Conservation (phyloP, 352 stramenopile genomes). For the Phytophthora uliginosa region DNA sequence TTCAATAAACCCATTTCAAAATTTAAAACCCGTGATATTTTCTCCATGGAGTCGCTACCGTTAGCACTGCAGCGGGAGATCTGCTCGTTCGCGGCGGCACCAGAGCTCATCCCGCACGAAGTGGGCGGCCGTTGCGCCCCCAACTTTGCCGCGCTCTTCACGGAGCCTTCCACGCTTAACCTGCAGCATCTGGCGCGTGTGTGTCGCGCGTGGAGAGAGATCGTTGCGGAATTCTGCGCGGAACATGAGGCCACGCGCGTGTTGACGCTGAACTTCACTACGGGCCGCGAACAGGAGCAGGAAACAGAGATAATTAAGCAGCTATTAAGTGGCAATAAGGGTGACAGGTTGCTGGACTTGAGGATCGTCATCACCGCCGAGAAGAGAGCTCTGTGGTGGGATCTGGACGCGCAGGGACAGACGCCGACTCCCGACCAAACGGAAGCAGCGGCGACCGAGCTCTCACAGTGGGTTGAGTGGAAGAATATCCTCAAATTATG, state of each 20-base stretch:
- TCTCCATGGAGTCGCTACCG: slow-evolving; percentile 38
- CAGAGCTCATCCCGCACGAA: slow-evolving; percentile 46
- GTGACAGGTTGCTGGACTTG: slow-evolving; percentile 38
- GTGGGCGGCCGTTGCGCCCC: neutral
- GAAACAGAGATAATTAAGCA: slow-evolving; percentile 24
- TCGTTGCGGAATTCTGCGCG: slow-evolving; percentile 23
- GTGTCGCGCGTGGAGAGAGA: slow-evolving; percentile 40
- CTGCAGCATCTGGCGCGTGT: slow-evolving; percentile 44
- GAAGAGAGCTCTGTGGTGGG: slow-evolving; percentile 50
- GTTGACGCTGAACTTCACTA: slow-evolving; percentile 40
- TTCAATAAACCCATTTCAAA: neutral
- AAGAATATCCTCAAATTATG: slow-evolving; percentile 38
- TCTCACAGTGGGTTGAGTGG: slow-evolving; percentile 61
- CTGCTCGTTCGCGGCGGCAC: slow-evolving; percentile 42
- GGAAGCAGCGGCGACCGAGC: slow-evolving; percentile 10
- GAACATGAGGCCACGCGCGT: slow-evolving; percentile 30
- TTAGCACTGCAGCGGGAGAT: slow-evolving; percentile 46
- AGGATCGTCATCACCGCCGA: slow-evolving; percentile 35
- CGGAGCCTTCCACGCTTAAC: slow-evolving; percentile 32
- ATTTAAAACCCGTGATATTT: neutral
- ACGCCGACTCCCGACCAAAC: neutral
- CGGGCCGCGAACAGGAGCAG: slow-evolving; percentile 35
- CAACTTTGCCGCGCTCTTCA: slow-evolving; percentile 41
- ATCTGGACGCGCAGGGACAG: slow-evolving; percentile 29
- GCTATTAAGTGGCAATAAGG: slow-evolving; percentile 20